Conservation (phyloP, 192 early-diverging fungal species). For the Gaertneriomyces semiglobifer region DNA sequence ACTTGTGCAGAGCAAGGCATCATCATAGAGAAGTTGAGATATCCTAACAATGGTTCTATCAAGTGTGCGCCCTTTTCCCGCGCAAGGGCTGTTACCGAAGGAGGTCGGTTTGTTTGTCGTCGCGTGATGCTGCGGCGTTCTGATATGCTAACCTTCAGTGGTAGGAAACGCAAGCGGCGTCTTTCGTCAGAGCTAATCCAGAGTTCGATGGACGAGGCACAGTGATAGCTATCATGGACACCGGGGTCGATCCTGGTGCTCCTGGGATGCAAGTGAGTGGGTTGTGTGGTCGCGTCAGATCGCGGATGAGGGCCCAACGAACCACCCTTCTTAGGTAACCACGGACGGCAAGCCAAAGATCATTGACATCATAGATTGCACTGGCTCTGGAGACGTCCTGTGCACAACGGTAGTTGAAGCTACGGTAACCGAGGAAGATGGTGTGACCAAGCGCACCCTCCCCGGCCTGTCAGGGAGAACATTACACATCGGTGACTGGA, state of each 20-base stretch:
- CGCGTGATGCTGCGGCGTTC: background rate
- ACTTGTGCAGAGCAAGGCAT: too few species aligned
- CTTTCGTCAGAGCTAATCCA: conserved; percentile 77
- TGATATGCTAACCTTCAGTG: background rate
- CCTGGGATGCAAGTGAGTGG: conserved; percentile 67
- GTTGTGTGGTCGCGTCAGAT: background rate
- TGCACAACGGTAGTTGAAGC: conserved; percentile 59
- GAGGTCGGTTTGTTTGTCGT: conserved; percentile 8
- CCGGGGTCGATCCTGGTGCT: conserved; percentile 90
- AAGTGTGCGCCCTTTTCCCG: conserved; percentile 43
- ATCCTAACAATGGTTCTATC: background rate
- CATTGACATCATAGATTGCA: conserved; percentile 92
- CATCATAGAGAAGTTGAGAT: too few species aligned
- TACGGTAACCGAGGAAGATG: conserved; percentile 41
- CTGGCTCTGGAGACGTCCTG: conserved; percentile 66
- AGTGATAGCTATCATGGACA: conserved; percentile 89
- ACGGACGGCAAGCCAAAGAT: conserved; percentile 88
- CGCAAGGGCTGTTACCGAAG: conserved; percentile 62
- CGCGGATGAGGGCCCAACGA: background rate
- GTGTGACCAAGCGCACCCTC: conserved; percentile 44
- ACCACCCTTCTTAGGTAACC: conserved; percentile 46
- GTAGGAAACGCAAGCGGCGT: conserved; percentile 76
- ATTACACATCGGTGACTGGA: conserved; percentile 69
- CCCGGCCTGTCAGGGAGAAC: conserved; percentile 71
- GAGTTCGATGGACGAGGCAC: conserved; percentile 86